Conservation (phyloP, 768 basidiomycete genomes). For the Lactifluus pinguis region DNA sequence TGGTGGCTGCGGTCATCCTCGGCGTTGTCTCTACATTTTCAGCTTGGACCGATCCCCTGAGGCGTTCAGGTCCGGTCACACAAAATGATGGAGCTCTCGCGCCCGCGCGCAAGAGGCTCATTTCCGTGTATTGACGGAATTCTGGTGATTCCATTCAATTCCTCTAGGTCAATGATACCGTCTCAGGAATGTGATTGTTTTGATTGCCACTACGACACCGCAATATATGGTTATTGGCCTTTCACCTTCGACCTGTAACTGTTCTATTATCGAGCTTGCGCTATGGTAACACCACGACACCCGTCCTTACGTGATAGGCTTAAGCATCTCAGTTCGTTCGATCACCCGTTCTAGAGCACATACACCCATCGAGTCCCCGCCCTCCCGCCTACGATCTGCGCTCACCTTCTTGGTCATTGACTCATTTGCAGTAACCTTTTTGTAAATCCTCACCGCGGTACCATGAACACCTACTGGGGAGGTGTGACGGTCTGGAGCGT, state of each 20-base stretch:
- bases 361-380: neutral
- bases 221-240: neutral
- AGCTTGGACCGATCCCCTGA: neutral
- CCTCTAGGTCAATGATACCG: neutral
- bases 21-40: neutral
- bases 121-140: neutral
- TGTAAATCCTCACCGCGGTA: neutral
- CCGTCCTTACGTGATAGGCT: neutral
- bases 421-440: neutral
- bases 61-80: neutral
- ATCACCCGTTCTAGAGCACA: neutral
- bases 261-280: neutral
- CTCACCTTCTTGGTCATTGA: neutral
- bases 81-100: neutral
- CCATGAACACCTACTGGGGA: neutral
- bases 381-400: neutral
- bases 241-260: neutral
- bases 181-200: neutral
- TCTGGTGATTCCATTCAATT: neutral
- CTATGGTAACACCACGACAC: neutral
- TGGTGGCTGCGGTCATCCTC: neutral
- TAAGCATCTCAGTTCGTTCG: constrained; percentile 6
- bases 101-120: neutral
- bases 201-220: neutral
- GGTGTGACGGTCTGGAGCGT: neutral